Evolutionary conservation across 345 rosid species (phyloP).

Genomic region (Iberis pinnata): DNA sequence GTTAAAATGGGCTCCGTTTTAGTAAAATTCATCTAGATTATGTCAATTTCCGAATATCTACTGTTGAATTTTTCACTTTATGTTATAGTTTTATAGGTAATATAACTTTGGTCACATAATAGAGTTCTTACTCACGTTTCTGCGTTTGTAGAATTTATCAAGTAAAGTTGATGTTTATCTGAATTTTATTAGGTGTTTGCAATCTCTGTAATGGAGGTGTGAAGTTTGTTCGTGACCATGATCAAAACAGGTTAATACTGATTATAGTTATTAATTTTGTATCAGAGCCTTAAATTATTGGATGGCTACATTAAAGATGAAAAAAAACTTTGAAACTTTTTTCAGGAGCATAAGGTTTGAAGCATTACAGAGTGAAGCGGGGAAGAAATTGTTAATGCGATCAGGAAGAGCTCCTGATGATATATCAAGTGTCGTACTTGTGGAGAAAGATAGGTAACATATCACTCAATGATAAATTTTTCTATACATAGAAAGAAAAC

Average conservation of each 20-base stretch:
- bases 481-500: too few relatives aligned
- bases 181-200: slow-evolving; percentile 52
- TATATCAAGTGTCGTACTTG: slow-evolving; percentile 85
- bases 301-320: too few relatives aligned
- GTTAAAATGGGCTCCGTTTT: background rate
- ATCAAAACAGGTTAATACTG: slow-evolving; percentile 48
- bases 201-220: slow-evolving; percentile 91
- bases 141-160: background rate
- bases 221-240: slow-evolving; percentile 63
- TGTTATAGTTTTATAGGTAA: background rate
- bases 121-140: background rate
- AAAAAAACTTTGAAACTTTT: background rate
- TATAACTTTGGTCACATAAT: too few relatives aligned
- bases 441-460: slow-evolving; percentile 64
- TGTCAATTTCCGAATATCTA: too few relatives aligned
- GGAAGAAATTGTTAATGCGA: slow-evolving; percentile 58
- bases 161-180: background rate
- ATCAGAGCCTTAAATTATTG: too few relatives aligned
- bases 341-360: slow-evolving; percentile 73
- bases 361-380: slow-evolving; percentile 86
- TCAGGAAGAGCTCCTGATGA: slow-evolving; percentile 96
- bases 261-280: background rate
- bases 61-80: too few relatives aligned
- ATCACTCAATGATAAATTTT: too few relatives aligned
- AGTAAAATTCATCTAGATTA: background rate